phyloP scores from a whole-genome alignment of 768 basidiomycete genomes.

The Lentinula lateritia region DNA sequence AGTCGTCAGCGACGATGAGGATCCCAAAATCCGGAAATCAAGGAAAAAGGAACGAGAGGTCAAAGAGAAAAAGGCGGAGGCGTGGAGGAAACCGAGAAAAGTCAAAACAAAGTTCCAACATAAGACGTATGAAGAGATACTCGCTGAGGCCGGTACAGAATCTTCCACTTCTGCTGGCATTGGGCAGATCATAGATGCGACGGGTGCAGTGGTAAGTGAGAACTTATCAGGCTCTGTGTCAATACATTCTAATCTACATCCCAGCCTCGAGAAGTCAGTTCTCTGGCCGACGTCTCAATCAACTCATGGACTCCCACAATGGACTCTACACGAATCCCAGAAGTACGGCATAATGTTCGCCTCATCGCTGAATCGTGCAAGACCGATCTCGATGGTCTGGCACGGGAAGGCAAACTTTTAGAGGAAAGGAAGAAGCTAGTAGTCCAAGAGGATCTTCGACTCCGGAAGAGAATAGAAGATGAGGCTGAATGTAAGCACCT shows the following conservation, averaged over 20 bases:
- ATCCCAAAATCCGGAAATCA: conserved; percentile 35
- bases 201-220: conserved; percentile 77
- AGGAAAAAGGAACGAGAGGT: conserved; percentile 51
- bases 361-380: conserved; percentile 82
- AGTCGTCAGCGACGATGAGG: conserved; percentile 68
- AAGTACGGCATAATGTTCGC: conserved; percentile 93
- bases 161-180: conserved; percentile 42
- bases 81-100: conserved; percentile 85
- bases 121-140: conserved; percentile 95
- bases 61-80: conserved; percentile 60
- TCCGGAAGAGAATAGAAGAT: conserved; percentile 64
- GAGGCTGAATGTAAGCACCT: conserved; percentile 67
- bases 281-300: conserved; percentile 70
- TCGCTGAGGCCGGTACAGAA: conserved; percentile 79
- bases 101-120: conserved; percentile 83
- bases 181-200: conserved; percentile 92
- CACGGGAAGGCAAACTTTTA: conserved; percentile 81
- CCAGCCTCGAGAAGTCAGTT: conserved; percentile 83
- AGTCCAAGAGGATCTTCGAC: conserved; percentile 59
- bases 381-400: conserved; percentile 81
- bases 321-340: conserved; percentile 87
- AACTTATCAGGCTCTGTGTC: not conserved
- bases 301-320: conserved; percentile 83
- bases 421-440: conserved; percentile 76
- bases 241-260: conserved; percentile 2